Base-by-base conservation (phyloP, 495 filamentous ascomycete genomes). In the Neurospora hispaniola region DNA sequence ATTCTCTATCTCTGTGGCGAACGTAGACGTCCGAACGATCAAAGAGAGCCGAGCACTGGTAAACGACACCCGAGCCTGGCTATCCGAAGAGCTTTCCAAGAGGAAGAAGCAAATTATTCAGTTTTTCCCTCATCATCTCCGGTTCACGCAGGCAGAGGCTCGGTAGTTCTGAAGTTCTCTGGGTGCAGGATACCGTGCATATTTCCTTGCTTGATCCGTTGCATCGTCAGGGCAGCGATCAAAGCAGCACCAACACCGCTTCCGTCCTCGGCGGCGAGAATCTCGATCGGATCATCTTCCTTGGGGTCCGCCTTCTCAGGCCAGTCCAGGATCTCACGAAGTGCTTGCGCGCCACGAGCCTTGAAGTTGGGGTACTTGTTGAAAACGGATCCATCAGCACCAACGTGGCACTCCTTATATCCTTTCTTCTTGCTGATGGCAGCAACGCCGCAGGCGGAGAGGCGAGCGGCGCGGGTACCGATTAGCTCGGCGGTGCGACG, bases 281-380 rank as follows among this genome's bases (percentile, higher is more conserved):
- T 91, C 82, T 89, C 88, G 43, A 98, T 89, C 59, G 93, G 94
- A 80, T 98, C 95, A 78, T 91, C 88, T 80, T 92, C 91, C 76
- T 78, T 87, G 5, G 80, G 74, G 74, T 78, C 84, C 70, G 84
- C 85, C 83, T 87, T 88, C 69, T 88, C 88, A 4, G 89, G 86
- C 96, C 95, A 98, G 82, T 96, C 94, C 14, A 98, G 87, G 76
- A 98, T 97, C 85, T 98, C 94, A 23, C 94, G 90, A 27, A 98
- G 89, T 27, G 95, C 95, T 76, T 89, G 86, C 5, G 95, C 95
- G 71, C 94, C 94, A 69, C 95, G 92, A 18, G 88, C 88, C 87
- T 97, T 95, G 87, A 98, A 98, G 82, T 97, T 93, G 2, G 95
- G 95, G 83, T 98, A 98, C 81, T 97, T 97, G 86, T 97, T 97